Conservation (phyloP, 2,329 filamentous ascomycete genomes). For the Alternaria viburni region DNA sequence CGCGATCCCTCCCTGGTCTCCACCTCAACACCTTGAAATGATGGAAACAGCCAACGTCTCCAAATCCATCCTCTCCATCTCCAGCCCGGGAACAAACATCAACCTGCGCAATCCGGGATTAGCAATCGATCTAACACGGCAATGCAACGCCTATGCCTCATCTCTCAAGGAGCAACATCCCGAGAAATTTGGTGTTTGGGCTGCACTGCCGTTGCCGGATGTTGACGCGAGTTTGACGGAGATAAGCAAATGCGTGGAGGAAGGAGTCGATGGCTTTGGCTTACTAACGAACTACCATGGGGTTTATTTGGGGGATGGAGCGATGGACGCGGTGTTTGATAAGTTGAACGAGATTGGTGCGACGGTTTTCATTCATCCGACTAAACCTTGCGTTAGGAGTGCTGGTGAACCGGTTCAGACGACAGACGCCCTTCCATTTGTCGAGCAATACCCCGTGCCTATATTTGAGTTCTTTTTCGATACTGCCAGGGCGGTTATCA, state of each 20-base stretch:
- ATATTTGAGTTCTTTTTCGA: constrained; percentile 63
- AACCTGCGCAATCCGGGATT: constrained; percentile 47
- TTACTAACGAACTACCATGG: constrained; percentile 62
- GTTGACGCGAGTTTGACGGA: constrained; percentile 56
- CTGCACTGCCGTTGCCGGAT: constrained; percentile 60
- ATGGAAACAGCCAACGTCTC: constrained; percentile 59
- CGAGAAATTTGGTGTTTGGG: constrained; percentile 60
- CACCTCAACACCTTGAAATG: constrained; percentile 55
- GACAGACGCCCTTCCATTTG: constrained; percentile 47
- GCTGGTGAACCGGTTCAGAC: neutral
- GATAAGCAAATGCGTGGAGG: constrained; percentile 52
- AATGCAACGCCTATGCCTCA: constrained; percentile 52
- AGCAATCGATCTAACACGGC: constrained; percentile 48
- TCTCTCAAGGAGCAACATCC: constrained; percentile 47
- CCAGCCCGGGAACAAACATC: constrained; percentile 60
- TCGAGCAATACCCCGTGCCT: constrained; percentile 49
- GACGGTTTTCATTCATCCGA: constrained; percentile 63
- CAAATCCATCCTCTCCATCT: constrained; percentile 62
- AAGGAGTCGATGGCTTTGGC: constrained; percentile 59
- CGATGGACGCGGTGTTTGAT: constrained; percentile 56
- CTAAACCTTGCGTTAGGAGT: constrained; percentile 52
- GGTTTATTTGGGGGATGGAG: constrained; percentile 57
- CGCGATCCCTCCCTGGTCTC: constrained; percentile 54
- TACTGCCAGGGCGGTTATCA: constrained; percentile 56
- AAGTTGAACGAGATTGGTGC: constrained; percentile 56